These are phyloP conservation scores for Chalaropsis thielavioides DNA, from an alignment of 2,329 filamentous ascomycete species.

Conservation along the genomic window DNA sequence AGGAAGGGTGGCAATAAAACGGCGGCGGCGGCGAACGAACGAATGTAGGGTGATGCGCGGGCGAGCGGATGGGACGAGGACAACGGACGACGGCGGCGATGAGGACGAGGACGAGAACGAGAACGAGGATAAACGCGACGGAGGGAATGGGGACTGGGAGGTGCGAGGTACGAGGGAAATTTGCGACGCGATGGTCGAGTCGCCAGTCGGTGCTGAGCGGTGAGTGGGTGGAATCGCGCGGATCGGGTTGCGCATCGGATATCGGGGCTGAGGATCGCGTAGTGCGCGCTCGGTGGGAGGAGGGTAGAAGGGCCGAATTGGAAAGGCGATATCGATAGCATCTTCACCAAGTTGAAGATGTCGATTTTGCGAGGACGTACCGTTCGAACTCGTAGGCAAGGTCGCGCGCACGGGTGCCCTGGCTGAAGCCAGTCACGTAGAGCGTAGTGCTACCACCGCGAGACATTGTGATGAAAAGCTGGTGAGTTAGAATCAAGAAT, in stretches of 20 bases:
- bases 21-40: constrained; percentile 5
- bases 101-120: background rate
- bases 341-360: constrained; percentile 10
- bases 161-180: background rate
- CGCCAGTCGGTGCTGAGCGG: constrained; percentile 1
- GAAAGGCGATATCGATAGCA: constrained; percentile 11
- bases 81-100: constrained; percentile 7
- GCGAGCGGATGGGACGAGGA: constrained; percentile 1
- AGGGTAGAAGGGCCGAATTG: constrained; percentile 3
- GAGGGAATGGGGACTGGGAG: background rate
- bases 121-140: background rate
- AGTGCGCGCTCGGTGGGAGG: constrained; percentile 3
- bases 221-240: background rate
- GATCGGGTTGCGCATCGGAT: constrained; percentile 4
- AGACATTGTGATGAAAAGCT: constrained; percentile 50
- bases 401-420: constrained; percentile 95
- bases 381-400: constrained; percentile 99
- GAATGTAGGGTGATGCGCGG: constrained; percentile 4
- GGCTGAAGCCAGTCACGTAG: constrained; percentile 98
- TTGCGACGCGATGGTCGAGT: constrained; percentile 2
- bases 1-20: constrained; percentile 2
- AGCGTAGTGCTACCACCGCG: constrained; percentile 73
- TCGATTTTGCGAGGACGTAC: constrained; percentile 50
- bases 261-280: constrained; percentile 1
- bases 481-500: constrained; percentile 10